Evolutionary conservation across 768 basidiomycete genomes (phyloP).

Genomic region (Calocera cornea): DNA sequence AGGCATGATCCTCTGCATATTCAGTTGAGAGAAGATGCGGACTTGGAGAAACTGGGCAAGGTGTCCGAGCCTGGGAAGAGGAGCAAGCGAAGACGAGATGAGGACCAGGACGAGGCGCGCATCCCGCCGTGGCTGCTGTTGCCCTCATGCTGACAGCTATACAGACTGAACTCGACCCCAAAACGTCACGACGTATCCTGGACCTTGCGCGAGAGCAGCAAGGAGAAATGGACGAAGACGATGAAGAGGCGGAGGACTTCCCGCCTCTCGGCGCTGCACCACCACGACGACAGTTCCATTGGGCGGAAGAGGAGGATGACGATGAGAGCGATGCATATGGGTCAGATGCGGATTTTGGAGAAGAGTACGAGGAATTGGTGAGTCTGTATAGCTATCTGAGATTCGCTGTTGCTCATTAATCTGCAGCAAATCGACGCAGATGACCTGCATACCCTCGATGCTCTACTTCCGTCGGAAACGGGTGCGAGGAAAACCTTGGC

Average conservation of each 20-base stretch:
- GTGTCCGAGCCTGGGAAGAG: conserved; percentile 64
- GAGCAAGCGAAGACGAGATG: conserved; percentile 40
- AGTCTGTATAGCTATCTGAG: conserved; percentile 11
- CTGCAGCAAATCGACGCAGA: conserved; percentile 74
- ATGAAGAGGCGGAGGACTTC: conserved; percentile 33
- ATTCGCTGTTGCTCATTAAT: not conserved
- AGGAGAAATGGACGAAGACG: conserved; percentile 63
- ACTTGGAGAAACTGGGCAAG: conserved; percentile 62
- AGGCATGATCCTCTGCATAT: conserved; percentile 78
- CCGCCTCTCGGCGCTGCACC: conserved; percentile 18
- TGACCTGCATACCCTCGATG: conserved; percentile 77
- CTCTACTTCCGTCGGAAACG: conserved; percentile 59
- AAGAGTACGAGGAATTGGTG: conserved; percentile 33
- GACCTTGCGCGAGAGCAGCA: conserved; percentile 88
- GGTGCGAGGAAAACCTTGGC: conserved; percentile 76
- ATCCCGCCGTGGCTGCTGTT: no score
- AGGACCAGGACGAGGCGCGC: conserved; percentile 37
- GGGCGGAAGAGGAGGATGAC: conserved; percentile 40
- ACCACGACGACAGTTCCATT: conserved; percentile 23
- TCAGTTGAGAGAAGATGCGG: conserved; percentile 70
- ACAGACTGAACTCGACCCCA: conserved; percentile 62
- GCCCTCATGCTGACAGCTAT: not conserved
- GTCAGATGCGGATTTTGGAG: conserved; percentile 21
- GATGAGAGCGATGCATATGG: conserved; percentile 31
- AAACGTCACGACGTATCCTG: conserved; percentile 75